phyloP scores from a whole-genome alignment of 768 basidiomycete genomes.

The Harrya chromipes region DNA sequence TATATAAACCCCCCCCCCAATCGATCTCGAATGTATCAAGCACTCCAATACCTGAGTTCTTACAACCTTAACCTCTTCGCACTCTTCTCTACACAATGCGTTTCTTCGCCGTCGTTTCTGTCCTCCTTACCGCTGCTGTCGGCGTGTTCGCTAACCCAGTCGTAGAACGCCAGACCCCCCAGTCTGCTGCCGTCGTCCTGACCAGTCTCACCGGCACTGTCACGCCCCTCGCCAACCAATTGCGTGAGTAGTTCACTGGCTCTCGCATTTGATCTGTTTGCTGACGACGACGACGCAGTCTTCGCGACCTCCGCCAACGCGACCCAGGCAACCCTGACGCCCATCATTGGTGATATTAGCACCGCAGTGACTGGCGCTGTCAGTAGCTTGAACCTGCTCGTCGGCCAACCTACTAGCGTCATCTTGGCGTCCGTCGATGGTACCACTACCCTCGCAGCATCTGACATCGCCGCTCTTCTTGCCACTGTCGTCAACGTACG shows the following conservation, averaged over 20 bases:
- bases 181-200: not conserved
- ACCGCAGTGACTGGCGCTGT: not conserved
- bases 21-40: not conserved
- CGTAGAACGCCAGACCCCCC: not conserved
- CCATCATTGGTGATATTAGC: not conserved
- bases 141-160: not conserved
- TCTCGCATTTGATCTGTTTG: not conserved
- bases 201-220: not conserved
- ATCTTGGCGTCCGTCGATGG: not conserved
- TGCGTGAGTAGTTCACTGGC: not conserved
- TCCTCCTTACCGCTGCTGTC: not conserved
- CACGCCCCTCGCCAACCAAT: not conserved
- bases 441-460: not conserved
- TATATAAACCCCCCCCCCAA: constrained; percentile 1
- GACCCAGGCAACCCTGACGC: not conserved
- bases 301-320: constrained; percentile 6
- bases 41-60: not conserved
- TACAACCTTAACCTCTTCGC: not conserved
- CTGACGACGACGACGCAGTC: not conserved
- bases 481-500: constrained; percentile 1
- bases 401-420: not conserved
- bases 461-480: constrained; percentile 9
- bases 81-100: not conserved
- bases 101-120: not conserved
- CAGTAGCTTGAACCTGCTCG: not conserved